Evolutionary conservation across 305 asterid species (phyloP).

Genomic region (Euphrasia arctica): DNA sequence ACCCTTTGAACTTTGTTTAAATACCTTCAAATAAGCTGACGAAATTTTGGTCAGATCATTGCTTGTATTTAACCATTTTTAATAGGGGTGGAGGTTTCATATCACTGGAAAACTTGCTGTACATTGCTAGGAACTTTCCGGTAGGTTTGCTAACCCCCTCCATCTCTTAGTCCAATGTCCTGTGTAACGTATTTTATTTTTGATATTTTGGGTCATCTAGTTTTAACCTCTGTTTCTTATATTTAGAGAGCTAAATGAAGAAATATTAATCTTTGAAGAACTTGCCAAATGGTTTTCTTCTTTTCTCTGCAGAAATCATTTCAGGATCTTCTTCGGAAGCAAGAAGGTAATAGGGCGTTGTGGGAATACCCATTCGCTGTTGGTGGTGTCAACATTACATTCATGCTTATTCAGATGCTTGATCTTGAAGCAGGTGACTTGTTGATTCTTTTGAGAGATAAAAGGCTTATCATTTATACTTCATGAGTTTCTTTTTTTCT

Average conservation of each 20-base stretch:
- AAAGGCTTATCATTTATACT: not conserved
- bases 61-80: conserved; percentile 28
- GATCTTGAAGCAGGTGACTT: conserved; percentile 92
- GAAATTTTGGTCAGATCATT: conserved; percentile 5
- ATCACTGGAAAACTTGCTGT: conserved; percentile 89
- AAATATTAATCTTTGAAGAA: conserved; percentile 9
- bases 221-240: not conserved
- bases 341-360: conserved; percentile 92
- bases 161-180: not conserved
- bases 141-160: conserved; percentile 42
- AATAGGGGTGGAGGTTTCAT: conserved; percentile 96
- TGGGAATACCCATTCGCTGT: conserved; percentile 99
- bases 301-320: conserved; percentile 65
- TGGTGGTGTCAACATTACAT: conserved; percentile 97
- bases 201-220: conserved; percentile 14
- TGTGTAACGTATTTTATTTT: not conserved
- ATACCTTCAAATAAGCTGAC: conserved; percentile 19
- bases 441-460: conserved; percentile 10
- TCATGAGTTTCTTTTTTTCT: not conserved
- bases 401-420: conserved; percentile 99
- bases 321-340: conserved; percentile 93
- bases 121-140: conserved; percentile 78
- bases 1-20: conserved; percentile 8
- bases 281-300: conserved; percentile 23
- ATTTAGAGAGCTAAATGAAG: conserved; percentile 3